These are phyloP conservation scores for barrel medic (Medicago truncatula) DNA, from an alignment of 306 rosid genomes.

Conservation along the genomic window MtrunA17r5.0-ANR NC_053045.1:52687501-52688000, in stretches of 20 bases:
- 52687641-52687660: conserved; percentile 66
- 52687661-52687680: conserved; percentile 77
- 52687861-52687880: conserved; percentile 89
- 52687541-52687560: conserved; percentile 95
- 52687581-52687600: conserved; percentile 78
- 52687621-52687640: conserved; percentile 91
- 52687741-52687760: conserved; percentile 94
- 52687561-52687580: conserved; percentile 91
- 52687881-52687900: conserved; percentile 88
- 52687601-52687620: conserved; percentile 87
- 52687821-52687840: conserved; percentile 79
- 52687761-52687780: conserved; percentile 97
- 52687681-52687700: conserved; percentile 84
- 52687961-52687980: conserved; percentile 64
- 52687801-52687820: conserved; percentile 87
- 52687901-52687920: conserved; percentile 59
- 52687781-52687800: conserved; percentile 97
- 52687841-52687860: conserved; percentile 57
- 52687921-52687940: conserved; percentile 65
- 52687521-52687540: conserved; percentile 81
- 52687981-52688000: conserved; percentile 96
- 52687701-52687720: conserved; percentile 91
- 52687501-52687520: conserved; percentile 81
- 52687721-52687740: conserved; percentile 84
- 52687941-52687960: conserved; percentile 80